Conservation (phyloP, 202 grass and related monocot genomes). For the Schoenoplectus tabernaemontani region DNA sequence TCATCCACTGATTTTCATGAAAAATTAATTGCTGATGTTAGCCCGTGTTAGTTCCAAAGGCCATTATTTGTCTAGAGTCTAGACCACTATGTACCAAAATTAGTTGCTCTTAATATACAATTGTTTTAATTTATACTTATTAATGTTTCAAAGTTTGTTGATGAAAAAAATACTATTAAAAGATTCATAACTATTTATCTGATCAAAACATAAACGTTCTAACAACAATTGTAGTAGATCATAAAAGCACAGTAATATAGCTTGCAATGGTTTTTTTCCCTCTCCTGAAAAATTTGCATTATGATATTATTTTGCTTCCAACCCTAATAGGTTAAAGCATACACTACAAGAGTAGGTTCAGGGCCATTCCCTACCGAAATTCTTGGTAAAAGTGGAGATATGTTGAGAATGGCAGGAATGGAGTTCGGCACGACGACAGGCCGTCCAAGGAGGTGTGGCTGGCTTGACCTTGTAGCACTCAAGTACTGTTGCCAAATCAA, state of each 20-base stretch:
- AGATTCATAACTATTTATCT: not conserved
- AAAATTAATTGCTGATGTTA: not conserved
- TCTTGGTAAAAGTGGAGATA: conserved; percentile 55
- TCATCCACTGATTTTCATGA: not conserved
- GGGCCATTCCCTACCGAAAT: conserved; percentile 92
- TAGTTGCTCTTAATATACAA: not conserved
- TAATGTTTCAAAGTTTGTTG: not conserved
- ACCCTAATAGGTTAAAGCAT: conserved; percentile 74
- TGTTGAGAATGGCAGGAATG: conserved; percentile 62
- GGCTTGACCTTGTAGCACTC: conserved; percentile 84
- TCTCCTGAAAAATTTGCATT: not conserved
- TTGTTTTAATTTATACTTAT: not conserved
- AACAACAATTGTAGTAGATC: not conserved
- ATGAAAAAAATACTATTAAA: not conserved
- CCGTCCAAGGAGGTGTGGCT: conserved; percentile 79
- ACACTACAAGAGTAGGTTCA: conserved; percentile 86
- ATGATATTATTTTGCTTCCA: conserved; percentile 13
- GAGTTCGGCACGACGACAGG: conserved; percentile 92
- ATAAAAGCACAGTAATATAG: not conserved
- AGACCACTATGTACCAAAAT: not conserved
- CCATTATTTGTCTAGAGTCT: not conserved
- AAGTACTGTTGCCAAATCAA: conserved; percentile 85
- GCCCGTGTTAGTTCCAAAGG: not conserved
- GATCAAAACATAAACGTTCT: not conserved
- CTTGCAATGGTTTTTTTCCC: not conserved